Percentiles rank a stretch among this genome's conserved stretches.
phyloP scores from a whole-genome alignment of 2,329 filamentous ascomycete species.

The Zopfia rhizophila region DNA sequence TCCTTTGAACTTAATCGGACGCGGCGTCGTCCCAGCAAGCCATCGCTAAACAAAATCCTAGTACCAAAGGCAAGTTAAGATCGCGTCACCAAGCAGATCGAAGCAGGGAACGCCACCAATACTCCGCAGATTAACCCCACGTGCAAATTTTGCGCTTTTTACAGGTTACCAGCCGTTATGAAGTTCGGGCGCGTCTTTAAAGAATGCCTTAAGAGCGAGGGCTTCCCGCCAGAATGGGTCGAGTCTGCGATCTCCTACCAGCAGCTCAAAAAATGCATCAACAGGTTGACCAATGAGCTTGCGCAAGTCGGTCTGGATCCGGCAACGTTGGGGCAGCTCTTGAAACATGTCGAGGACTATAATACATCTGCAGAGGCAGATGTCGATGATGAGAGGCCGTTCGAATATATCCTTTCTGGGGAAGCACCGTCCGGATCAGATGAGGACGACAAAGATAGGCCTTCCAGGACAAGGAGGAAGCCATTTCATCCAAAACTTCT shows the following conservation, averaged over 20 bases:
- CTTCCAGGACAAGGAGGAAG: slow-evolving; percentile 14
- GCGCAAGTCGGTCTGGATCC: slow-evolving; percentile 75
- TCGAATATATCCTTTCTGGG: slow-evolving; percentile 49
- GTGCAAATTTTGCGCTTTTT: slow-evolving; percentile 35
- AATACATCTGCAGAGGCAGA: slow-evolving; percentile 50
- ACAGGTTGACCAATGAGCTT: slow-evolving; percentile 79
- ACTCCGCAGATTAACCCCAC: slow-evolving; percentile 29
- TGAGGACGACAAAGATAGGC: slow-evolving; percentile 3
- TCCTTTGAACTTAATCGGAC: no score
- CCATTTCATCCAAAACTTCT: slow-evolving; percentile 74
- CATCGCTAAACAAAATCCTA: no score
- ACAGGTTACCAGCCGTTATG: slow-evolving; percentile 64
- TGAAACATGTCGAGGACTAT: slow-evolving; percentile 58
- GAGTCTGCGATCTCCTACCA: slow-evolving; percentile 83
- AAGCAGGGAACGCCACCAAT: slow-evolving; percentile 7
- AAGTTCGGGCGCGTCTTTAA: slow-evolving; percentile 87
- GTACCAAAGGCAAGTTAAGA: neutral
- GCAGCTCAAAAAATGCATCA: slow-evolving; percentile 89
- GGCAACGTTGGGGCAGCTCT: slow-evolving; percentile 73
- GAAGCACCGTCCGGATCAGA: slow-evolving; percentile 16
- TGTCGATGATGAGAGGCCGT: slow-evolving; percentile 41
- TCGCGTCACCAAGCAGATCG: slow-evolving; percentile 1
- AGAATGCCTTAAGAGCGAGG: slow-evolving; percentile 74
- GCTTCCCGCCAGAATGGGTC: slow-evolving; percentile 77
- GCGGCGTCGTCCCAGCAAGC: no score